Conservation (phyloP, 1,284 basidiomycete species). For the Abortiporus biennis region DNA sequence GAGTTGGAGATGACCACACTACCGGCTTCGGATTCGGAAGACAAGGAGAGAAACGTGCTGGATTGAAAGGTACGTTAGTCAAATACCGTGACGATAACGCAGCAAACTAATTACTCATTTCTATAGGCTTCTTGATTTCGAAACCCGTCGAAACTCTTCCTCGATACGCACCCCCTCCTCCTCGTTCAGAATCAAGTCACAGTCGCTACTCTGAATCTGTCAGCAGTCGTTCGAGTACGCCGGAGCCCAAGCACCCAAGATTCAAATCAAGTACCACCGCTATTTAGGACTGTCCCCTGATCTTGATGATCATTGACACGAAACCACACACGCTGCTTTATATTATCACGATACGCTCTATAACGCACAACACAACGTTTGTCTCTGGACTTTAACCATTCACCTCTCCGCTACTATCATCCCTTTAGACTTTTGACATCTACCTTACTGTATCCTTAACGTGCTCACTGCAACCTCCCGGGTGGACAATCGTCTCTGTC, state of each 20-base stretch:
- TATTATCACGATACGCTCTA: no score
- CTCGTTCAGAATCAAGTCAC: constrained; percentile 9
- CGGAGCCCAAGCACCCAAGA: constrained; percentile 22
- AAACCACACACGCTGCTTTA: not conserved
- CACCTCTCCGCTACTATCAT: no score
- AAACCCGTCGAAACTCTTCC: constrained; percentile 32
- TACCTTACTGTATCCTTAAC: no score
- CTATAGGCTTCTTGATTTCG: constrained; percentile 30
- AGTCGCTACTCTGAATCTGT: no score
- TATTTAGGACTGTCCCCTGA: constrained; percentile 14
- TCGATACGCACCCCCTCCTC: constrained; percentile 26
- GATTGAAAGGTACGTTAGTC: constrained; percentile 47
- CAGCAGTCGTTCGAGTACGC: constrained; percentile 20
- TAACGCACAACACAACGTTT: no score
- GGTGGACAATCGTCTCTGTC: no score
- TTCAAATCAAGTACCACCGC: constrained; percentile 27
- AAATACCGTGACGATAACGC: no score
- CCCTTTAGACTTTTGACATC: no score
- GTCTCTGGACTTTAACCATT: no score
- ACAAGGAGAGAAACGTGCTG: constrained; percentile 73
- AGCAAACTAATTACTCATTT: no score
- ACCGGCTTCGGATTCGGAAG: constrained; percentile 58
- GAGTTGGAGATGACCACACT: not conserved
- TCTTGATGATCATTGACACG: not conserved
- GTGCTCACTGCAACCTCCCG: no score